phyloP scores from a whole-genome alignment of 2,329 filamentous ascomycete genomes.

The Ceratocystiopsis brevicomis region DNA sequence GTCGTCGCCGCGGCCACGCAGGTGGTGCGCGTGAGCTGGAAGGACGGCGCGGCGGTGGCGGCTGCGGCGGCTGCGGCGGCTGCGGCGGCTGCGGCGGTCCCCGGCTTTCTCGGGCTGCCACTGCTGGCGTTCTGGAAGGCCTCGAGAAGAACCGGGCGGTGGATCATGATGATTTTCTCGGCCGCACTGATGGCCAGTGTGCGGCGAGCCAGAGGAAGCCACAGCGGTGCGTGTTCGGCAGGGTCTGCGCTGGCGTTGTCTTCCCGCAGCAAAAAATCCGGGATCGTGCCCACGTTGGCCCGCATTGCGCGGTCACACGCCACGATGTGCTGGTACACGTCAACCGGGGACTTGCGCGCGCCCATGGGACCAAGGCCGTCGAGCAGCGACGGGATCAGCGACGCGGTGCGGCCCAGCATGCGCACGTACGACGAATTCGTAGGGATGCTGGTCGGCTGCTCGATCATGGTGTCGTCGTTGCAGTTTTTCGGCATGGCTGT shows the following conservation, averaged over 20 bases:
- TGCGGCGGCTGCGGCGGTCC: no score
- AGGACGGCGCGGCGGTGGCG: conserved; percentile 1
- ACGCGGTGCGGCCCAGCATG: conserved; percentile 13
- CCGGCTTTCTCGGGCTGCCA: no score
- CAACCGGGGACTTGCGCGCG: conserved; percentile 11
- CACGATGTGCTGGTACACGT: conserved; percentile 16
- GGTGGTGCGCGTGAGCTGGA: conserved; percentile 14
- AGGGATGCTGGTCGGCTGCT: background rate
- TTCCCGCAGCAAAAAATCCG: conserved; percentile 14
- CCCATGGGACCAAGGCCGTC: conserved; percentile 16
- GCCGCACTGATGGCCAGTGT: conserved; percentile 19
- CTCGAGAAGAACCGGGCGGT: conserved; percentile 17
- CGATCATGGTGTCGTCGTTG: conserved; percentile 14
- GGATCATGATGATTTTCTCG: conserved; percentile 21
- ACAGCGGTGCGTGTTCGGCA: conserved; percentile 7
- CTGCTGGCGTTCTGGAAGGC: conserved; percentile 12
- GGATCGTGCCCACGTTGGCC: conserved; percentile 14
- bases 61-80: no score
- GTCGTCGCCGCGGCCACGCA: conserved; percentile 18
- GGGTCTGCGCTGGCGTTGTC: background rate
- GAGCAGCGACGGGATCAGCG: conserved; percentile 13
- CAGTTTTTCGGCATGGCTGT: conserved; percentile 16
- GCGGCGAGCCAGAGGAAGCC: conserved; percentile 16
- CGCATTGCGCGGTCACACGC: conserved; percentile 15
- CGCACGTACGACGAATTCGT: conserved; percentile 11